A percentile compares a stretch with the other conserved stretches of the same genome.
These are phyloP conservation scores for Conticribra guillardii DNA, from an alignment of 108 stramenopile species.

Conservation along the genomic window DNA sequence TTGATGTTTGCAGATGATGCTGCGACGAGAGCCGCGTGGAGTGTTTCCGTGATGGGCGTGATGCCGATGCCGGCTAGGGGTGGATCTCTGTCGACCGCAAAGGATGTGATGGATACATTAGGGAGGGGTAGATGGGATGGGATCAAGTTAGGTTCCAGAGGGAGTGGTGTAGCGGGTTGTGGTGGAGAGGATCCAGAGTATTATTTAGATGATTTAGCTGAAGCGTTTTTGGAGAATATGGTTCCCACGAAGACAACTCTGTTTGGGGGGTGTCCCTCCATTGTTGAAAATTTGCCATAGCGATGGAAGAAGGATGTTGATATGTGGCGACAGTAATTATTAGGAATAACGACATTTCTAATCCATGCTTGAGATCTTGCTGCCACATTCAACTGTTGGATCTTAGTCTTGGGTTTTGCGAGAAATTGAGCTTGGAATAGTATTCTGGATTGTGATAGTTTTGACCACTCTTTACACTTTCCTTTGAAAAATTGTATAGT, in stretches of 20 bases:
- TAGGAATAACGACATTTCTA: background rate
- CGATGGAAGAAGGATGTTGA: background rate
- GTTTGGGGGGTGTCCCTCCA: conserved; percentile 70
- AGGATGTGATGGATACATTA: conserved; percentile 32
- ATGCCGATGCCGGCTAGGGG: conserved; percentile 8
- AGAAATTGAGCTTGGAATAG: too few relatives aligned
- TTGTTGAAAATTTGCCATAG: conserved; percentile 77
- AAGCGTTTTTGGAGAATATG: conserved; percentile 63
- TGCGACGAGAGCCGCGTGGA: conserved; percentile 36
- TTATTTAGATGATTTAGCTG: conserved; percentile 79
- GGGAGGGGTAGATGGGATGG: conserved; percentile 54
- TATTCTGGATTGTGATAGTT: too few relatives aligned
- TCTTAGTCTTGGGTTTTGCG: too few relatives aligned
- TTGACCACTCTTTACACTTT: too few relatives aligned
- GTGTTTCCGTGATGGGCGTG: conserved; percentile 26
- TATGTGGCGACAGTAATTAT: too few relatives aligned
- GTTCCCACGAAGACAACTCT: conserved; percentile 70
- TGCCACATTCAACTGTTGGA: too few relatives aligned
- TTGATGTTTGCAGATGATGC: conserved; percentile 39
- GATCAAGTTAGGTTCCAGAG: conserved; percentile 48
- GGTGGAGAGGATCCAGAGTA: conserved; percentile 65
- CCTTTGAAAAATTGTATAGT: too few relatives aligned
- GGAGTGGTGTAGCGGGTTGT: conserved; percentile 56
- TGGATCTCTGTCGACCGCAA: background rate
- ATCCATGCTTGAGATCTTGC: too few relatives aligned